phyloP scores from a whole-genome alignment of 2,329 filamentous ascomycete genomes.

The Zopfia rhizophila region DNA sequence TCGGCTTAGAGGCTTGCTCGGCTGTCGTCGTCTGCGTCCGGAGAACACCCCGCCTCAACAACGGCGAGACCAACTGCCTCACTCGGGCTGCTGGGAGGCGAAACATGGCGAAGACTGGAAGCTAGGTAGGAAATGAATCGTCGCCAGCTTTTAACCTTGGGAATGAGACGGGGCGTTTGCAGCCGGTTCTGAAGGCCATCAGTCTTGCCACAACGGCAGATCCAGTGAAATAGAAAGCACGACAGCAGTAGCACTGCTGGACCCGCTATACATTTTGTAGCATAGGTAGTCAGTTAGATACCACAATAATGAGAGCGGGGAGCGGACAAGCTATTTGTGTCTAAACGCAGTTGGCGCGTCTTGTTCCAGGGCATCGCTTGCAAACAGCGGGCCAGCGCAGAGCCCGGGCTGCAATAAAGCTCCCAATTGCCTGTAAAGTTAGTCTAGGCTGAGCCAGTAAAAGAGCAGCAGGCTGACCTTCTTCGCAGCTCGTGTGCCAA shows the following conservation, averaged over 20 bases:
- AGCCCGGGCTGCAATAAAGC: slow-evolving; percentile 39
- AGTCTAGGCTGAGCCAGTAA: slow-evolving; percentile 34
- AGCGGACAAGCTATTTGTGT: slow-evolving; percentile 40
- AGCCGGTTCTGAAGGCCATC: slow-evolving; percentile 35
- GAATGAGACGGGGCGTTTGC: slow-evolving; percentile 24
- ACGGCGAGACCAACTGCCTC: slow-evolving; percentile 39
- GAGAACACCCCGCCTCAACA: slow-evolving; percentile 38
- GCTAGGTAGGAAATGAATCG: slow-evolving; percentile 21
- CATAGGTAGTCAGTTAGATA: slow-evolving; percentile 34
- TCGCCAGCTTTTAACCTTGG: slow-evolving; percentile 26
- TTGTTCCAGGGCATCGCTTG: slow-evolving; percentile 36
- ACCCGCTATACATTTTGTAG: slow-evolving; percentile 39
- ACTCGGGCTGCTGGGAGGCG: slow-evolving; percentile 40
- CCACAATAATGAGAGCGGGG: slow-evolving; percentile 38
- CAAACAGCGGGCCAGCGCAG: slow-evolving; percentile 44
- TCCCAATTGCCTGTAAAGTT: slow-evolving; percentile 23
- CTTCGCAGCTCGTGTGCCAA: slow-evolving; percentile 31
- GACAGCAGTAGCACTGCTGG: slow-evolving; percentile 29
- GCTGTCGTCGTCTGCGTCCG: slow-evolving; percentile 38
- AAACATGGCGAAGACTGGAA: slow-evolving; percentile 41
- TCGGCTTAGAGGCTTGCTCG: slow-evolving; percentile 33
- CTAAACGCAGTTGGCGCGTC: slow-evolving; percentile 49
- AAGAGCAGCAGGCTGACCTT: slow-evolving; percentile 42
- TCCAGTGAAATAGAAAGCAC: slow-evolving; percentile 25
- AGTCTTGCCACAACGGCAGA: slow-evolving; percentile 28